Percentiles rank a stretch among this genome's conserved stretches.
phyloP scores from a whole-genome alignment of 768 basidiomycete species.

The Amanita jacksonii region DNA sequence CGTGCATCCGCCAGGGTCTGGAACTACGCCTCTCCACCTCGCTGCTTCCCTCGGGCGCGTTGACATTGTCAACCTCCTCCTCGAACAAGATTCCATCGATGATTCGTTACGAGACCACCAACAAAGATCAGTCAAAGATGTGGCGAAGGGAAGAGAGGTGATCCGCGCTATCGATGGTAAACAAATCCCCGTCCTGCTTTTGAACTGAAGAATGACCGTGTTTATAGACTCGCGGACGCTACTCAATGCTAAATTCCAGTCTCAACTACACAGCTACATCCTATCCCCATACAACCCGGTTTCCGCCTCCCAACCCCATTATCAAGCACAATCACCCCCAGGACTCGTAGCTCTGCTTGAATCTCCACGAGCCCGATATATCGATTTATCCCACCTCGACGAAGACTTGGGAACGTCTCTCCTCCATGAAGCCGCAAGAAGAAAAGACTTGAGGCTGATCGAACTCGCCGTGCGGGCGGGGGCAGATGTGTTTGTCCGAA shows the following conservation, averaged over 20 bases:
- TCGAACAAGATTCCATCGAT: slow-evolving; percentile 74
- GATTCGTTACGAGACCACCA: slow-evolving; percentile 63
- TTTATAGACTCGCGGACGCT: slow-evolving; percentile 64
- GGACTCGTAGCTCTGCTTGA: slow-evolving; percentile 45
- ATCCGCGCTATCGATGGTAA: slow-evolving; percentile 60
- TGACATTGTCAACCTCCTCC: slow-evolving; percentile 64
- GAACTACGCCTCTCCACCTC: slow-evolving; percentile 64
- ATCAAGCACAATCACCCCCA: neutral
- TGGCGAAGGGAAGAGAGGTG: slow-evolving; percentile 61
- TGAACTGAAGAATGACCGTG: neutral
- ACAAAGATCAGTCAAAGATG: slow-evolving; percentile 62
- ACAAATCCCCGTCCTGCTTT: neutral
- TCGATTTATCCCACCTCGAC: slow-evolving; percentile 78
- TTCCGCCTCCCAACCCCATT: slow-evolving; percentile 14
- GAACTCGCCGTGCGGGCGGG: slow-evolving; percentile 81
- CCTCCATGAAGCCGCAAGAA: slow-evolving; percentile 78
- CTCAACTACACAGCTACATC: slow-evolving; percentile 64
- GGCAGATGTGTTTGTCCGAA: slow-evolving; percentile 82
- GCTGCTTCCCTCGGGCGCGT: slow-evolving; percentile 59
- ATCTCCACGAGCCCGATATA: slow-evolving; percentile 55
- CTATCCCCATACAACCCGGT: slow-evolving; percentile 36
- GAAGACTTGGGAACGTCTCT: slow-evolving; percentile 67
- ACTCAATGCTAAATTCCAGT: slow-evolving; percentile 65
- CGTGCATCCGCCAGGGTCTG: slow-evolving; percentile 61
- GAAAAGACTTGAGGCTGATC: slow-evolving; percentile 72